These are phyloP conservation scores for Phaeosphaeria sp. DNA, from an alignment of 2,329 filamentous ascomycete genomes.

Conservation along the genomic window DNA sequence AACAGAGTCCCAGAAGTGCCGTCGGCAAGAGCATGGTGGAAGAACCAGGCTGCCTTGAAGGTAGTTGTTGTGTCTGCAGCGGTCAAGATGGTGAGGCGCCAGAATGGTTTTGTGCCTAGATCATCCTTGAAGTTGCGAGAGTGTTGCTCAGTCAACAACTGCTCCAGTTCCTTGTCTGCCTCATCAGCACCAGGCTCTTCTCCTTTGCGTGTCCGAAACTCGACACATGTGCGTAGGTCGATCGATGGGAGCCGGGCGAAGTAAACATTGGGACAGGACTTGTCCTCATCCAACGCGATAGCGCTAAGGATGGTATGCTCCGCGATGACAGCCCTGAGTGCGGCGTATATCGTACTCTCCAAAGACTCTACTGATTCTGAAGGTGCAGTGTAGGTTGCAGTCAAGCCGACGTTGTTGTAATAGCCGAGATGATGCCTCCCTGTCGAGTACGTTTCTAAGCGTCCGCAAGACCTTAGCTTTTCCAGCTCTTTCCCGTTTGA, in stretches of 20 bases:
- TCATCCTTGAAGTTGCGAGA: slow-evolving; percentile 47
- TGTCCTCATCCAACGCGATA: slow-evolving; percentile 50
- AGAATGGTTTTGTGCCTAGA: slow-evolving; percentile 46
- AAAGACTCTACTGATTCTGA: slow-evolving; percentile 6
- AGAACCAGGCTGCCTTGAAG: slow-evolving; percentile 56
- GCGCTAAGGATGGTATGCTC: slow-evolving; percentile 54
- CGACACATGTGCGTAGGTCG: slow-evolving; percentile 49
- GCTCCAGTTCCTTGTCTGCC: slow-evolving; percentile 51
- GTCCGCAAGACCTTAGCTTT: slow-evolving; percentile 35
- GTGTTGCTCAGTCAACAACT: slow-evolving; percentile 51
- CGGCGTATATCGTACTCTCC: slow-evolving; percentile 46
- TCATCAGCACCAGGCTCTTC: slow-evolving; percentile 24
- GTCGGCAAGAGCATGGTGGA: slow-evolving; percentile 58
- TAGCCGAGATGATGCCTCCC: slow-evolving; percentile 52
- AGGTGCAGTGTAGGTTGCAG: slow-evolving; percentile 36
- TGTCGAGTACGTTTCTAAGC: slow-evolving; percentile 55
- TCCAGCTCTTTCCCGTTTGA: slow-evolving; percentile 9
- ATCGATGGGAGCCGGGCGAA: slow-evolving; percentile 55
- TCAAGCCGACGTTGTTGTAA: slow-evolving; percentile 54
- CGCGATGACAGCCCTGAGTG: slow-evolving; percentile 44
- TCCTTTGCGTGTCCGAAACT: slow-evolving; percentile 34
- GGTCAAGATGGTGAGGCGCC: slow-evolving; percentile 50
- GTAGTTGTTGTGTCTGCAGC: slow-evolving; percentile 6
- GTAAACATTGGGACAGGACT: slow-evolving; percentile 48
- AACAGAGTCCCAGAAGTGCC: slow-evolving; percentile 55